Conservation (phyloP, 2,329 filamentous ascomycete species). For the Neocucurbitaria cava region DNA sequence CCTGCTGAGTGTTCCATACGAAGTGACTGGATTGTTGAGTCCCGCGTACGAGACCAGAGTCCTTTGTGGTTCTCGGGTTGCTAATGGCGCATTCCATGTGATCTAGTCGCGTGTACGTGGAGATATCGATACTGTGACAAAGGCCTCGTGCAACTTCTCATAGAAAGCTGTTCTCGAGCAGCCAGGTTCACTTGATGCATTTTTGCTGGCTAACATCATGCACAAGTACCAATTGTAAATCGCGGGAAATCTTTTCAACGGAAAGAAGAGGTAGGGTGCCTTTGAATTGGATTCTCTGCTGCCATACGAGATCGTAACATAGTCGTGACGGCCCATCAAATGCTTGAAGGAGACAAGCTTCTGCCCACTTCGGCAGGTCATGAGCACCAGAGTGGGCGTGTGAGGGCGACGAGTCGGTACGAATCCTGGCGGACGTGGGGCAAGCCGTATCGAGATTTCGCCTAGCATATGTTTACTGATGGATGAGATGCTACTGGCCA, state of each 20-base stretch:
- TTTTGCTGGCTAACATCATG: too few relatives aligned
- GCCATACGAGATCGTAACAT: not conserved
- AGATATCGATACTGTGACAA: conserved; percentile 4
- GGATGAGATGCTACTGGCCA: conserved; percentile 6
- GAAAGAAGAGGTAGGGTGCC: not conserved
- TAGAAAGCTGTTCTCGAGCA: too few relatives aligned
- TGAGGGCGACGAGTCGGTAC: not conserved
- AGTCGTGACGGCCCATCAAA: conserved; percentile 5
- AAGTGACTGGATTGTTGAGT: not conserved
- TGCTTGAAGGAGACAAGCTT: conserved; percentile 23
- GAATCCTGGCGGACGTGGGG: not conserved
- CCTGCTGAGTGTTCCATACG: not conserved
- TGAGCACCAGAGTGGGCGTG: conserved; percentile 1
- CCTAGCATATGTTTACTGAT: conserved; percentile 3
- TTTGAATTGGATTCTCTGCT: not conserved
- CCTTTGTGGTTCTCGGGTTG: not conserved
- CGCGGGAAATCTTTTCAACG: not conserved
- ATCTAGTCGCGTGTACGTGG: not conserved
- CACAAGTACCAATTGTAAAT: not conserved
- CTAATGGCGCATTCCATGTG: not conserved
- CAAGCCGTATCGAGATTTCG: not conserved
- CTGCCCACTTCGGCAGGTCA: not conserved
- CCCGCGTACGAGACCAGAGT: not conserved
- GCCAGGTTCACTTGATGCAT: too few relatives aligned
- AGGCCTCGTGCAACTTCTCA: not conserved